Conservation (phyloP, 257 asterid genomes). For the Rehmannia glutinosa region DNA sequence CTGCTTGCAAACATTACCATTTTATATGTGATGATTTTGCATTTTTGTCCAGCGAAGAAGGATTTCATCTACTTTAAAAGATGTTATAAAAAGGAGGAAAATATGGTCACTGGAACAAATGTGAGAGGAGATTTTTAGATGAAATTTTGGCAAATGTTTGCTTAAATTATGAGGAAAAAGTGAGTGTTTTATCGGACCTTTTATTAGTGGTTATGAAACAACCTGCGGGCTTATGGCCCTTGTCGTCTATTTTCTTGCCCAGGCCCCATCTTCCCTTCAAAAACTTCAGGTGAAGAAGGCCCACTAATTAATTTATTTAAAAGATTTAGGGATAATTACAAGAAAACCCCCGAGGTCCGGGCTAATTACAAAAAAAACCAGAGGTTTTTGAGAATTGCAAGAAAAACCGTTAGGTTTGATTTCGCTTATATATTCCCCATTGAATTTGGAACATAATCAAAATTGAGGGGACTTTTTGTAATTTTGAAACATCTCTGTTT, state of each 20-base stretch:
- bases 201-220: constrained; percentile 81
- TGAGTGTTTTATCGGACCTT: constrained; percentile 57
- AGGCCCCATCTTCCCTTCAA: constrained; percentile 40
- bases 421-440: too few species aligned
- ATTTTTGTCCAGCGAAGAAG: constrained; percentile 39
- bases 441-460: too few species aligned
- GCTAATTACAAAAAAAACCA: too few species aligned
- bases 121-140: constrained; percentile 40
- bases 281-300: constrained; percentile 43
- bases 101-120: background rate
- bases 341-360: too few species aligned
- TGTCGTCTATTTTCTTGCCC: constrained; percentile 55
- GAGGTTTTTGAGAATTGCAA: too few species aligned
- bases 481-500: too few species aligned
- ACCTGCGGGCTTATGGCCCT: constrained; percentile 79
- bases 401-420: too few species aligned
- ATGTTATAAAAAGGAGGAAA: constrained; percentile 30
- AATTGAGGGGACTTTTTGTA: too few species aligned
- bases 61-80: constrained; percentile 42
- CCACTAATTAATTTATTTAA: background rate
- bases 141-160: constrained; percentile 30
- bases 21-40: too few species aligned
- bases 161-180: constrained; percentile 61
- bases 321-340: too few species aligned
- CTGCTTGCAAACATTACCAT: too few species aligned